These are phyloP conservation scores for Mycena sp. DNA, from an alignment of 1,284 basidiomycete species.

Conservation along the genomic window DNA sequence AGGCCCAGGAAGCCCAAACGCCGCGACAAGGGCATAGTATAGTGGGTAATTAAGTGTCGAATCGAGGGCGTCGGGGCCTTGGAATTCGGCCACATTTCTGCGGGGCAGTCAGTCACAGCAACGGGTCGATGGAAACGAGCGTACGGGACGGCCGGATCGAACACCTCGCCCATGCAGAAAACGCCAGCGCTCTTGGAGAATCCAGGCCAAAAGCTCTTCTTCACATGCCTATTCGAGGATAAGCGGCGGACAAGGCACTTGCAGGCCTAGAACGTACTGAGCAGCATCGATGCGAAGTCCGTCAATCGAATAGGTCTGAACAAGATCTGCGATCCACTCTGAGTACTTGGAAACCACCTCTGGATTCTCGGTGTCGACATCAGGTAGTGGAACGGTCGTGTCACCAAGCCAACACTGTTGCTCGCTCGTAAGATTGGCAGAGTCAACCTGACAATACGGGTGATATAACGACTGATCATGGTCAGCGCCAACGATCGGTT, in stretches of 20 bases:
- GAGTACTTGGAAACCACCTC: conserved; percentile 65
- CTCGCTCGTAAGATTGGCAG: conserved; percentile 69
- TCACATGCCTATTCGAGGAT: conserved; percentile 60
- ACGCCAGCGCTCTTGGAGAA: conserved; percentile 80
- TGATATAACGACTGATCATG: conserved; percentile 62
- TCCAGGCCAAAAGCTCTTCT: conserved; percentile 71
- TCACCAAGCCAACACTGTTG: conserved; percentile 84
- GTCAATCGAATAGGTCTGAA: conserved; percentile 71
- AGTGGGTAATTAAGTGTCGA: conserved; percentile 81
- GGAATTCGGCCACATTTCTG: conserved; percentile 22
- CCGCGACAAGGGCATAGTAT: conserved; percentile 66
- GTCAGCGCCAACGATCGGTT: conserved; percentile 10
- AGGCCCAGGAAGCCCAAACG: conserved; percentile 70
- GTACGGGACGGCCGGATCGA: conserved; percentile 64
- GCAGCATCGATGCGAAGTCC: conserved; percentile 83
- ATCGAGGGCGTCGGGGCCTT: conserved; percentile 38
- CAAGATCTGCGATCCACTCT: conserved; percentile 69
- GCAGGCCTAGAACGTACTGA: conserved; percentile 57
- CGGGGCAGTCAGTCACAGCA: conserved; percentile 5
- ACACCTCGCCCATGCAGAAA: conserved; percentile 88
- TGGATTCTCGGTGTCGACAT: conserved; percentile 76
- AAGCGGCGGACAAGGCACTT: conserved; percentile 5
- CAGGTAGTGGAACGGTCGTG: conserved; percentile 70
- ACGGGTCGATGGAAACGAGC: conserved; percentile 30
- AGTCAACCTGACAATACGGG: conserved; percentile 72